phyloP scores from a whole-genome alignment of 129 eudicot genomes.

The Flaveria linearis region DNA sequence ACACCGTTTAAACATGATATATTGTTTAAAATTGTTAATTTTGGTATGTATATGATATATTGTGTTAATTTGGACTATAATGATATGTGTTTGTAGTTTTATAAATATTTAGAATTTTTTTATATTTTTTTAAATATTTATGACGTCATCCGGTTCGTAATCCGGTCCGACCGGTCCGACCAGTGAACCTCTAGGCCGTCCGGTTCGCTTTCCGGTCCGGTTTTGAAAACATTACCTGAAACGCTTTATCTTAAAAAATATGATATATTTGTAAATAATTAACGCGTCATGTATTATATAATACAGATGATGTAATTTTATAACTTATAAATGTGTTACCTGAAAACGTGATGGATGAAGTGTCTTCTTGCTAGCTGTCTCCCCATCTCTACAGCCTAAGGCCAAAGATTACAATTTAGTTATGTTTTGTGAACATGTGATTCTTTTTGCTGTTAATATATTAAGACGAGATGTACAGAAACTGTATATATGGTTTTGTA shows the following conservation, averaged over 20 bases:
- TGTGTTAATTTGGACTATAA: too few relatives aligned
- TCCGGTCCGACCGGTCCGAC: too few relatives aligned
- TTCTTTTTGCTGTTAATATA: background rate
- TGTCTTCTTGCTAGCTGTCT: conserved; percentile 72
- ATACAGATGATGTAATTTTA: background rate
- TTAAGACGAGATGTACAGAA: conserved; percentile 1
- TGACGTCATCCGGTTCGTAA: too few relatives aligned
- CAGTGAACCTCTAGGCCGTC: too few relatives aligned
- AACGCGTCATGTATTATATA: background rate
- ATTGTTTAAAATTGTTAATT: too few relatives aligned
- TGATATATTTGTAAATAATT: background rate
- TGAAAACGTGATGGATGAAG: conserved; percentile 81
- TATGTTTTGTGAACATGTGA: conserved; percentile 5
- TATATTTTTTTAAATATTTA: too few relatives aligned
- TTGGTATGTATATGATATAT: too few relatives aligned
- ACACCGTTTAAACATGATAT: too few relatives aligned
- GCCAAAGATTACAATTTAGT: conserved; percentile 21
- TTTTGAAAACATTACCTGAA: too few relatives aligned
- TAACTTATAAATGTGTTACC: conserved; percentile 46
- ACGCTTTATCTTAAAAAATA: background rate
- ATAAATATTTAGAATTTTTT: too few relatives aligned
- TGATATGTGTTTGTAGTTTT: too few relatives aligned
- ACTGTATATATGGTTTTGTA: background rate
- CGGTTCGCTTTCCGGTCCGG: too few relatives aligned
- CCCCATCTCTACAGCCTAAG: conserved; percentile 83